A percentile compares a stretch with the other conserved stretches of the same genome.
These are phyloP conservation scores for Yamadazyma triangularis DNA, from an alignment of 1,139 yeast species.

Conservation along the genomic window DNA sequence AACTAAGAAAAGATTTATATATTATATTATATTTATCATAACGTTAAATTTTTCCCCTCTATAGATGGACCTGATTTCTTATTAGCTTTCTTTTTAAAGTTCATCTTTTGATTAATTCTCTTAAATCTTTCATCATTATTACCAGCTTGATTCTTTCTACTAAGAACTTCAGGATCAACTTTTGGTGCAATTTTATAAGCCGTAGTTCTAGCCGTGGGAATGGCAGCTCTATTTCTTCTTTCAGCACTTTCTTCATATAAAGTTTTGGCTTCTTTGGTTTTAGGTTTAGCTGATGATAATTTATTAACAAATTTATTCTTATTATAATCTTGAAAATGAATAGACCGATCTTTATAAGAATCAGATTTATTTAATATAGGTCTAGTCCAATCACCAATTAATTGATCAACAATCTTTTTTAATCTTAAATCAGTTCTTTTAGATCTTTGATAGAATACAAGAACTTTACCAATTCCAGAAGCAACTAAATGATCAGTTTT, in stretches of 20 bases:
- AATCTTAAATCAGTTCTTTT: constrained; percentile 83
- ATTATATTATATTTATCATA: constrained; percentile 19
- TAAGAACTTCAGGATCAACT: constrained; percentile 48
- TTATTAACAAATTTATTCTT: constrained; percentile 50
- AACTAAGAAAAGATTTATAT: no score
- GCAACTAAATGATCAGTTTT: constrained; percentile 94
- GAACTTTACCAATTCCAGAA: constrained; percentile 89
- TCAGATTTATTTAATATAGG: constrained; percentile 96
- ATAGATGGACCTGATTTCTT: constrained; percentile 73
- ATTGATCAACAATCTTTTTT: constrained; percentile 82
- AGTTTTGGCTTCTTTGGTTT: constrained; percentile 45
- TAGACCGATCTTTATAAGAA: constrained; percentile 84
- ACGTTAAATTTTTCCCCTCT: constrained; percentile 66
- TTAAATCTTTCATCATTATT: constrained; percentile 76
- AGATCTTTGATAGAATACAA: constrained; percentile 89
- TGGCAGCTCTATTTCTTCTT: constrained; percentile 89
- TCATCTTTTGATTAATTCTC: constrained; percentile 59
- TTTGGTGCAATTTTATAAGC: constrained; percentile 91
- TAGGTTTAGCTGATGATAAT: constrained; percentile 33
- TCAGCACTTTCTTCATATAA: constrained; percentile 90
- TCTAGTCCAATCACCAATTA: constrained; percentile 97
- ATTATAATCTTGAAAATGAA: constrained; percentile 69
- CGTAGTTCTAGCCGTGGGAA: constrained; percentile 83
- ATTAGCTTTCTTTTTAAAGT: constrained; percentile 41
- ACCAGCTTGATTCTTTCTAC: constrained; percentile 28